Evolutionary conservation across 2,329 filamentous ascomycete species (phyloP), one percentile per base, ranked within the genome.

Genomic region (Fusarium tjaetaba): DNA sequence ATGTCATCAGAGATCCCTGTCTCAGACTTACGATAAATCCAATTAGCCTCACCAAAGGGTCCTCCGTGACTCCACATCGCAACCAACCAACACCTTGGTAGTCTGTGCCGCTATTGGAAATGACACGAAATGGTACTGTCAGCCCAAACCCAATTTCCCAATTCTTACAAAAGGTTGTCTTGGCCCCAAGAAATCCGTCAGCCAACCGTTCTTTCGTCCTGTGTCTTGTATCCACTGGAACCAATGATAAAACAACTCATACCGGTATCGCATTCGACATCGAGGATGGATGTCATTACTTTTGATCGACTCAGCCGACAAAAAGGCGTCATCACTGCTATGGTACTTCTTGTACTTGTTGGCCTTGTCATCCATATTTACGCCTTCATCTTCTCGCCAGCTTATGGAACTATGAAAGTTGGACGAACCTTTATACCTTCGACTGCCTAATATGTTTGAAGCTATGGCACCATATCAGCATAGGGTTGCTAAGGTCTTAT

Each of bases 311-410:
- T 34, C 2, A 55, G 62, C n/a, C 65, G 62, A 20, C 62, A 49
- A 20, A 51, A 28, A 16, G 36, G 65, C 2, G 39, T 67, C 11
- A 41, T 51, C 15, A 5, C 51, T 11, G 65, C 65, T 0, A 67
- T 67, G 52, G 11, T 36, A 1, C 11, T 67, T 36, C 52, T 67
- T 20, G 62, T 67, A 13, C n/a, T 60, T 16, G 8, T 52, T 7
- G 65, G 65, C 5, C 38, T 67, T 16, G 5, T 24, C 2, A 26
- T 67, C 4, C 65, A 67, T 2, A 34, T 61, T 5, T 67, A 67
- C 5, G 62, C 65, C 2, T 39, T 67, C 5, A 13, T 61, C 2
- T 67, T 66, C 42, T 28, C 43, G 1, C 24, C 65, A 13, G 28
- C 28, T 5, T 41, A 46, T 22, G 24, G 24, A 20, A 60, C 45